phyloP scores from a whole-genome alignment of 2,329 filamentous ascomycete species.

The Fusarium foetens region DNA sequence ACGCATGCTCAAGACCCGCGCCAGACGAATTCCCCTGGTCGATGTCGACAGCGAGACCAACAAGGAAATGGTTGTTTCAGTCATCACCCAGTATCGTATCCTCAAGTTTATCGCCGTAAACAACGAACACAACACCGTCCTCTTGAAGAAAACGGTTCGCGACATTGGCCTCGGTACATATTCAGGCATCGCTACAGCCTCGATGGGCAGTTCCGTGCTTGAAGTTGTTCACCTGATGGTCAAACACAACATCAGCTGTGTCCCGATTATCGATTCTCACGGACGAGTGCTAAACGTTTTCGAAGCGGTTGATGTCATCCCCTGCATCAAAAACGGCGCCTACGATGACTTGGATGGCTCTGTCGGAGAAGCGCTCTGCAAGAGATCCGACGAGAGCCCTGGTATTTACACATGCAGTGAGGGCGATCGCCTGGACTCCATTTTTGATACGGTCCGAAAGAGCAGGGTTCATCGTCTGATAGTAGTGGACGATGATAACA shows the following conservation, averaged over 20 bases:
- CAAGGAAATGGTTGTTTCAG: conserved; percentile 91
- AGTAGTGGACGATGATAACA: conserved; percentile 89
- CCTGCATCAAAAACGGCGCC: conserved; percentile 89
- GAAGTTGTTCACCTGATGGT: conserved; percentile 96
- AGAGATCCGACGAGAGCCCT: conserved; percentile 88
- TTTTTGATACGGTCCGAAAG: conserved; percentile 96
- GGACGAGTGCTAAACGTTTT: conserved; percentile 90
- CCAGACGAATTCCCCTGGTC: conserved; percentile 91
- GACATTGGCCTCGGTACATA: conserved; percentile 91
- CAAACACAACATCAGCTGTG: conserved; percentile 90
- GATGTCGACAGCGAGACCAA: conserved; percentile 95
- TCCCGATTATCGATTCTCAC: conserved; percentile 88
- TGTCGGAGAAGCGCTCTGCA: conserved; percentile 89
- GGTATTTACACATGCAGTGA: conserved; percentile 97
- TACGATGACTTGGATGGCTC: conserved; percentile 90
- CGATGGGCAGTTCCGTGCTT: conserved; percentile 90
- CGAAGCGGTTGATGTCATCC: conserved; percentile 96
- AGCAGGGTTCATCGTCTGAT: conserved; percentile 93
- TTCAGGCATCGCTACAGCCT: conserved; percentile 79
- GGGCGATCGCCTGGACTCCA: conserved; percentile 90
- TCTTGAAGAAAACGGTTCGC: conserved; percentile 85
- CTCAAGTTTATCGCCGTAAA: conserved; percentile 99
- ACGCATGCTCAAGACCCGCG: conserved; percentile 92
- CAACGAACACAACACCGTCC: conserved; percentile 82
- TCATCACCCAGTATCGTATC: conserved; percentile 98